A percentile compares a stretch with the other conserved stretches of the same genome.
Evolutionary conservation across 805 yeast genomes (phyloP).

Genomic region (Yarrowia sp.): DNA sequence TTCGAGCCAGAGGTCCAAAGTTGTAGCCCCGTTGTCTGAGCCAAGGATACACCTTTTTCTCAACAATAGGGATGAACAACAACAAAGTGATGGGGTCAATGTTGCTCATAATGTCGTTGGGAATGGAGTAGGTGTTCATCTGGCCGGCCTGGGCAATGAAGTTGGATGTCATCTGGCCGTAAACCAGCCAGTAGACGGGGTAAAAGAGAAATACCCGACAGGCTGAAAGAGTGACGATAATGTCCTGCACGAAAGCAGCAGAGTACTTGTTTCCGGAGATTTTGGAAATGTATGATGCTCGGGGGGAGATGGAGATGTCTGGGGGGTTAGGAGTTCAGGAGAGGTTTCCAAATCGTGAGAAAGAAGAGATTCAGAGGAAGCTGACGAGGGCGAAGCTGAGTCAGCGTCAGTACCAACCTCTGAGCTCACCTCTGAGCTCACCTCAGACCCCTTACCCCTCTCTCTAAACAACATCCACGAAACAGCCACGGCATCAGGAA

Average conservation of each 20-base stretch:
- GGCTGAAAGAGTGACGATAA: constrained; percentile 58
- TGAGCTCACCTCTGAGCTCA: too few relatives aligned
- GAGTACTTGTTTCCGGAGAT: constrained; percentile 49
- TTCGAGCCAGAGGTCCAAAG: constrained; percentile 68
- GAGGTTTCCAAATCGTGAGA: background rate
- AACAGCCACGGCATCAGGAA: constrained; percentile 51
- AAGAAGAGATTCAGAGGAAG: background rate
- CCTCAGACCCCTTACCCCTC: too few relatives aligned
- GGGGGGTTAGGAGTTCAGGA: background rate
- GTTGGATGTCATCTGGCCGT: constrained; percentile 69
- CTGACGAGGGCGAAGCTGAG: background rate
- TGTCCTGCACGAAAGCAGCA: constrained; percentile 71
- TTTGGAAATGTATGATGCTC: constrained; percentile 30
- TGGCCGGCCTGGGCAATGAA: constrained; percentile 71
- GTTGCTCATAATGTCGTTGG: constrained; percentile 75
- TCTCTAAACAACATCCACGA: constrained; percentile 41
- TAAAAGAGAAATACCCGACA: constrained; percentile 70
- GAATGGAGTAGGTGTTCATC: constrained; percentile 71
- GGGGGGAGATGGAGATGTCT: background rate
- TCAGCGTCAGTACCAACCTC: background rate
- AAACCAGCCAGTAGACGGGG: constrained; percentile 72
- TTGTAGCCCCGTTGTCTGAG: constrained; percentile 48
- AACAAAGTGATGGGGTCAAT: constrained; percentile 73
- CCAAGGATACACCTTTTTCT: constrained; percentile 54
- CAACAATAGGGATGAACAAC: constrained; percentile 69